These are phyloP conservation scores for Alternaria alternata DNA, from an alignment of 2,329 filamentous ascomycete genomes.

Conservation along the genomic window DNA sequence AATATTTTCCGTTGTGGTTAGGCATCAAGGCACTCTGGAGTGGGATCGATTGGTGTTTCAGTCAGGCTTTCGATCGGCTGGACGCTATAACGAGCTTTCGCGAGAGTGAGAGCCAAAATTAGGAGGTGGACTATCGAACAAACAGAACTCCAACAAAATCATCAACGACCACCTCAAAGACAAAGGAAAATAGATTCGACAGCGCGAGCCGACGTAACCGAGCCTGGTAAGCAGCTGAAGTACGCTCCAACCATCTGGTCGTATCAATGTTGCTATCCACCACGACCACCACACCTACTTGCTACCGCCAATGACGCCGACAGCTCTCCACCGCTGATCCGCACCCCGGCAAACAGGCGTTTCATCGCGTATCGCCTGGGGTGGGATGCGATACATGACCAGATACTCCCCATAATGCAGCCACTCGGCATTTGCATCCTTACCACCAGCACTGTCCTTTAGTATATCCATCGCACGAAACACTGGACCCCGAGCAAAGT, in stretches of 20 bases:
- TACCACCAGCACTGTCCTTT: conserved; percentile 12
- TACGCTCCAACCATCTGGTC: not conserved
- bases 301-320: conserved; percentile 29
- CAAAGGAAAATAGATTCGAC: not conserved
- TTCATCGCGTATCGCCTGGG: conserved; percentile 43
- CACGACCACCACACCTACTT: conserved; percentile 4
- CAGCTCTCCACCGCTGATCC: conserved; percentile 28
- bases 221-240: too few species aligned
- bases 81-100: not conserved
- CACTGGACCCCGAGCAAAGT: conserved; percentile 43
- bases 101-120: not conserved
- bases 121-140: not conserved
- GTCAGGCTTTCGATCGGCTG: not conserved
- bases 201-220: too few species aligned
- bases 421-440: conserved; percentile 21
- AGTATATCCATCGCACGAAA: conserved; percentile 44
- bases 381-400: conserved; percentile 45
- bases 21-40: conserved; percentile 6
- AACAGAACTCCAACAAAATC: not conserved
- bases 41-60: conserved; percentile 9
- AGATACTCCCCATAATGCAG: conserved; percentile 48
- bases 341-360: conserved; percentile 32
- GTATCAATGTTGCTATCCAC: not conserved
- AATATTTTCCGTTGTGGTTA: conserved; percentile 7
- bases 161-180: not conserved